These are phyloP conservation scores for Gaeumannomyces tritici DNA, from an alignment of 2,329 filamentous ascomycete genomes.

Conservation along the genomic window DNA sequence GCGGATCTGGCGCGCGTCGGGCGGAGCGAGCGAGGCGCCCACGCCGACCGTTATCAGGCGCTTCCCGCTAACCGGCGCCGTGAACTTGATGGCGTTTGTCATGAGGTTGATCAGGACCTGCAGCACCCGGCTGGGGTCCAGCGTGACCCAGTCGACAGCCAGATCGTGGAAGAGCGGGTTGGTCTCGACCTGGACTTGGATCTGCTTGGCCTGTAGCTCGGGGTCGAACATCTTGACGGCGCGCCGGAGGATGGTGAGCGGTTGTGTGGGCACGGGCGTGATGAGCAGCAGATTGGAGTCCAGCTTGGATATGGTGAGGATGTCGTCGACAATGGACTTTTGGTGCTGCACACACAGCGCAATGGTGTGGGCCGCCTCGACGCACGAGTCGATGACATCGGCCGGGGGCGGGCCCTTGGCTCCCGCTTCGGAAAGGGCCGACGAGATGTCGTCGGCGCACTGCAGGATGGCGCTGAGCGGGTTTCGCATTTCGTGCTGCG, in stretches of 20 bases:
- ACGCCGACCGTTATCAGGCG: conserved; percentile 38
- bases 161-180: conserved; percentile 36
- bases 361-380: conserved; percentile 48
- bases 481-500: conserved; percentile 39
- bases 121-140: conserved; percentile 48
- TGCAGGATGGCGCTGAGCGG: conserved; percentile 45
- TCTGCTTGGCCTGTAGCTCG: conserved; percentile 44
- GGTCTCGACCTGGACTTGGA: conserved; percentile 38
- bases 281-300: conserved; percentile 46
- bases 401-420: conserved; percentile 13
- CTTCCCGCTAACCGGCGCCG: conserved; percentile 17
- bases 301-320: conserved; percentile 39
- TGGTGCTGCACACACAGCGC: conserved; percentile 47
- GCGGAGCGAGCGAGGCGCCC: conserved; percentile 32
- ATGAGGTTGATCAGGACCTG: conserved; percentile 51
- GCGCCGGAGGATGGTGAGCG: conserved; percentile 38
- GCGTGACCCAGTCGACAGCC: conserved; percentile 42
- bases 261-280: conserved; percentile 42
- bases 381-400: conserved; percentile 32
- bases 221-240: conserved; percentile 51
- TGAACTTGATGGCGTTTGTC: conserved; percentile 55
- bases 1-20: conserved; percentile 11
- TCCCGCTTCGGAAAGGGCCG: conserved; percentile 11
- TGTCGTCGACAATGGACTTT: conserved; percentile 40
- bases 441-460: conserved; percentile 43